These are phyloP conservation scores for Chytridiales sp. DNA, from an alignment of 371 early-diverging fungal genomes.

Conservation along the genomic window DNA sequence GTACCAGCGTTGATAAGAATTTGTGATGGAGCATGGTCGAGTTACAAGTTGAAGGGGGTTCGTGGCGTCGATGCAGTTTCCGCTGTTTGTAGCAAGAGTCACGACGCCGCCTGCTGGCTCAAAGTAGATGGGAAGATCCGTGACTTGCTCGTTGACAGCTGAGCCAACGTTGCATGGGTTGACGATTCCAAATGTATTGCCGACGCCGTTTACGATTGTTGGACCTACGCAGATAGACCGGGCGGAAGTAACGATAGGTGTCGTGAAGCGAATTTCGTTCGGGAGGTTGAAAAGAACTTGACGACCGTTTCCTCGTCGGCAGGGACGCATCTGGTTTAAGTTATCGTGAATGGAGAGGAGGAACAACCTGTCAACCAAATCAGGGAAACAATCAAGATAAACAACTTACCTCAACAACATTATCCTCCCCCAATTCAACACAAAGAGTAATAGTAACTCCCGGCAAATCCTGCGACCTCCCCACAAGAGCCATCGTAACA, in stretches of 20 bases:
- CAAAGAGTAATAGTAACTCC: conserved; percentile 1
- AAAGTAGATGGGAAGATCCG: background rate
- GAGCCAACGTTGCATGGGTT: background rate
- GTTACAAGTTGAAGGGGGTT: background rate
- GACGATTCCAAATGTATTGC: background rate
- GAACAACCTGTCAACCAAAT: background rate
- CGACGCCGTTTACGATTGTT: background rate
- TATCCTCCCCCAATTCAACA: background rate
- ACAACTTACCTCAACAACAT: background rate
- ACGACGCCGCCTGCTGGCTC: background rate
- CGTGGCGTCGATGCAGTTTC: conserved; percentile 3
- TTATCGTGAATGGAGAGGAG: background rate
- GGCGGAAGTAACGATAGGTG: background rate
- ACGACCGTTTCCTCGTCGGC: no score
- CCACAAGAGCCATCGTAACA: background rate
- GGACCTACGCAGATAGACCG: background rate
- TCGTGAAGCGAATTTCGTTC: no score
- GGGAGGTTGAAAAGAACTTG: no score
- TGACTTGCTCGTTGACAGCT: background rate
- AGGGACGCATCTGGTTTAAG: no score
- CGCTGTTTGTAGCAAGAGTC: background rate
- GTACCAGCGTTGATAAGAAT: conserved; percentile 8
- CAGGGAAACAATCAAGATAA: background rate
- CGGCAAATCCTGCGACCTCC: background rate
- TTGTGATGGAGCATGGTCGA: background rate